Evolutionary conservation across 116 monocot species (phyloP).

Genomic region (Cymodocea nodosa): DNA sequence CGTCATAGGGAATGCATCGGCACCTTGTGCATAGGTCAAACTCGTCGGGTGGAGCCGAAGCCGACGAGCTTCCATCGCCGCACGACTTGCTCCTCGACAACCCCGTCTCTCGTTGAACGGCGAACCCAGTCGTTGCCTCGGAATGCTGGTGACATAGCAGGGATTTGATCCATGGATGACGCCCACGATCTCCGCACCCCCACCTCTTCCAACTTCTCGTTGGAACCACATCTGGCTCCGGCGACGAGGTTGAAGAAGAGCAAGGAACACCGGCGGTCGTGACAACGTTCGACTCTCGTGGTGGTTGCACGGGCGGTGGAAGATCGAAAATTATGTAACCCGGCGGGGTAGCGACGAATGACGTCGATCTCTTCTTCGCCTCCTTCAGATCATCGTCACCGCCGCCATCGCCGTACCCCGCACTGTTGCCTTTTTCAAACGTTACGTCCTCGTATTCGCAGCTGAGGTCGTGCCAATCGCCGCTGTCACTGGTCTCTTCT

Average conservation of each 20-base stretch:
- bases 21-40: conserved; percentile 15
- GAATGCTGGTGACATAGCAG: conserved; percentile 15
- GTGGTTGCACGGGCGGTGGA: background rate
- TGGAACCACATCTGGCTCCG: background rate
- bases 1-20: background rate
- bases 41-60: conserved; percentile 24
- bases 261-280: conserved; percentile 12
- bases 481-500: background rate
- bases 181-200: background rate
- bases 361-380: no score
- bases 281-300: no score
- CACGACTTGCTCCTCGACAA: conserved; percentile 26
- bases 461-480: no score
- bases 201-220: conserved; percentile 10
- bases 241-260: conserved; percentile 14
- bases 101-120: background rate
- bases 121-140: background rate
- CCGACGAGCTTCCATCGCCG: conserved; percentile 18
- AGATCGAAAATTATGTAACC: conserved; percentile 3
- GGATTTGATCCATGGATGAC: background rate
- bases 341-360: background rate
- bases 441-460: background rate
- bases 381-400: background rate
- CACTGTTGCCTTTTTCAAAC: background rate
- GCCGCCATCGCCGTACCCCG: background rate